Percentiles rank a stretch among this genome's conserved stretches.
phyloP scores from a whole-genome alignment of 345 rosid species.

The Trapa bicornis region DNA sequence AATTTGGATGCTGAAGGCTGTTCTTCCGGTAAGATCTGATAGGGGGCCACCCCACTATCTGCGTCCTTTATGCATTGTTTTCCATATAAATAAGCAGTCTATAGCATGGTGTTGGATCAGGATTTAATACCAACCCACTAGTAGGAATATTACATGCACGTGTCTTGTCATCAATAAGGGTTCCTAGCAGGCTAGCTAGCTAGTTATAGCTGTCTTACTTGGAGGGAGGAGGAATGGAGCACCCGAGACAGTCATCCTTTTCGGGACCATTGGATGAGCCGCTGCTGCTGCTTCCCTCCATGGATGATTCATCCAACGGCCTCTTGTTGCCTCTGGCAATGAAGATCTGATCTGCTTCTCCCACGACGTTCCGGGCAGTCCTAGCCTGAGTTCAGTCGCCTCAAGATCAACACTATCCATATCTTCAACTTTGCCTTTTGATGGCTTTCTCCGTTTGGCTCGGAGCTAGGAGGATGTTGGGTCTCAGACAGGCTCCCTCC shows the following conservation, averaged over 20 bases:
- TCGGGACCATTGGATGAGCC: conserved; percentile 12
- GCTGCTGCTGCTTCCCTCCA: conserved; percentile 8
- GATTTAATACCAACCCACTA: too few species aligned
- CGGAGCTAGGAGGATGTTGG: neutral
- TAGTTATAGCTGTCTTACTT: conserved; percentile 35
- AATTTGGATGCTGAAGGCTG: conserved; percentile 21
- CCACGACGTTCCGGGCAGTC: conserved; percentile 58
- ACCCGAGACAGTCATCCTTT: conserved; percentile 17
- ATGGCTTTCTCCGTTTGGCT: neutral
- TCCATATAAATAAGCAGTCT: too few species aligned
- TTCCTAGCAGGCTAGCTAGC: too few species aligned
- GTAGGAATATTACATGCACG: too few species aligned
- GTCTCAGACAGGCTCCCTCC: neutral
- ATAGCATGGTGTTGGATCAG: too few species aligned
- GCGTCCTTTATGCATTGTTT: conserved; percentile 24
- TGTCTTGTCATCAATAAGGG: too few species aligned
- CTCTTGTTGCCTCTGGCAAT: conserved; percentile 44
- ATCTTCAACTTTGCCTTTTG: conserved; percentile 21
- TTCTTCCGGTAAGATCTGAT: conserved; percentile 53
- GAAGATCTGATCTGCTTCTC: conserved; percentile 10
- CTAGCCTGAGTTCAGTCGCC: conserved; percentile 79
- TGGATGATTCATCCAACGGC: conserved; percentile 15
- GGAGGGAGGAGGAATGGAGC: conserved; percentile 26
- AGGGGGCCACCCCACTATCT: conserved; percentile 79
- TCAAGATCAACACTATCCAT: conserved; percentile 43